Conservation (phyloP, 176 grass and related monocot species). For the Rhynchospora tenuis region DNA sequence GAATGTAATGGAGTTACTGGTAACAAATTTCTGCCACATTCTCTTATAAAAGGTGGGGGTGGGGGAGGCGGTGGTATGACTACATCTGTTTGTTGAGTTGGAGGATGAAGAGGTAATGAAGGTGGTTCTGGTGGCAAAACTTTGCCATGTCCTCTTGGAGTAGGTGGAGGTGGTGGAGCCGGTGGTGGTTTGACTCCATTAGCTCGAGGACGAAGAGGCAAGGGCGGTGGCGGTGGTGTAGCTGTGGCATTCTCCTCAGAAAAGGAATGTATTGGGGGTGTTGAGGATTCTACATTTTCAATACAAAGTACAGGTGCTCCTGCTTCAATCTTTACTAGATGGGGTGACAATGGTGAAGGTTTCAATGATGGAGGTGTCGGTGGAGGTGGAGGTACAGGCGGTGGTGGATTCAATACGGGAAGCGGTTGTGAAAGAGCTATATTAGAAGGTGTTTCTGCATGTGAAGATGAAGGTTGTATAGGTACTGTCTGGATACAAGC, state of each 20-base stretch:
- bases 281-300: too few relatives aligned
- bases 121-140: not conserved
- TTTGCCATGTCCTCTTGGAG: not conserved
- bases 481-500: not conserved
- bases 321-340: not conserved
- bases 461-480: not conserved
- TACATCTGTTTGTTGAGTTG: not conserved
- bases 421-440: not conserved
- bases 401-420: not conserved
- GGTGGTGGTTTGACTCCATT: not conserved
- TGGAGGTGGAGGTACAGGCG: not conserved
- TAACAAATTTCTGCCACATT: not conserved
- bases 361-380: not conserved
- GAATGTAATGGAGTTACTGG: not conserved
- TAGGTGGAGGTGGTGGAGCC: slow-evolving; percentile 21
- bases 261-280: too few relatives aligned
- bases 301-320: not conserved
- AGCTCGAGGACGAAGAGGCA: not conserved
- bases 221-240: not conserved
- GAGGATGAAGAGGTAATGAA: not conserved
- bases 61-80: slow-evolving; percentile 7
- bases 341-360: not conserved
- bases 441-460: not conserved
- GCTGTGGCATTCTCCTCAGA: not conserved
- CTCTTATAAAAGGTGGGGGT: slow-evolving; percentile 9